These are phyloP conservation scores for Wickerhamiella kurtzmanii DNA, from an alignment of 805 yeast genomes.

Conservation along the genomic window DNA sequence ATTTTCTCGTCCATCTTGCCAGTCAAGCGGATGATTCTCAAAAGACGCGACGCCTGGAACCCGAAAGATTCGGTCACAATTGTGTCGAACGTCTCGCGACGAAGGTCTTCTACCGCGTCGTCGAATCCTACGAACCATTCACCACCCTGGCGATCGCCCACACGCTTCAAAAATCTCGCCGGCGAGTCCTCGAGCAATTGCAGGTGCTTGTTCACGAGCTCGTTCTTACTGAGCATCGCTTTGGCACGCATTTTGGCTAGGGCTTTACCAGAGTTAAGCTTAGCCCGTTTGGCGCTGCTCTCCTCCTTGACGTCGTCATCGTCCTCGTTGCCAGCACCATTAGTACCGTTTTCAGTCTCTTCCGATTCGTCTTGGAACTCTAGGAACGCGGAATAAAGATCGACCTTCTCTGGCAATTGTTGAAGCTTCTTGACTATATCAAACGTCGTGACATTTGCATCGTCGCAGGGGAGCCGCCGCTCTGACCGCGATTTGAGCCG, in stretches of 20 bases:
- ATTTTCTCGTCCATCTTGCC: conserved; percentile 75
- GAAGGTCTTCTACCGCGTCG: conserved; percentile 19
- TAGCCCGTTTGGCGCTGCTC: conserved; percentile 11
- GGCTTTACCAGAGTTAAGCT: conserved; percentile 21
- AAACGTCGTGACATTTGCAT: conserved; percentile 15
- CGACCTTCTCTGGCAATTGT: not conserved
- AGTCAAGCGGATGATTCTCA: conserved; percentile 60
- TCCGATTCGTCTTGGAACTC: not conserved
- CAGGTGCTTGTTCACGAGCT: conserved; percentile 47
- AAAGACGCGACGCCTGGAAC: conserved; percentile 50
- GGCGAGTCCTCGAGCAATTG: conserved; percentile 44
- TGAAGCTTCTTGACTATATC: conserved; percentile 9
- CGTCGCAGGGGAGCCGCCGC: conserved; percentile 22
- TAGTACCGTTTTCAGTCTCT: not conserved
- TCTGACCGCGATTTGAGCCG: conserved; percentile 6
- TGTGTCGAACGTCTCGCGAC: conserved; percentile 24
- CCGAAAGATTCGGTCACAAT: conserved; percentile 26
- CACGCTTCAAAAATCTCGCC: conserved; percentile 48
- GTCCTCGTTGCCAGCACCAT: conserved; percentile 4
- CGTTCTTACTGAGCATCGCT: conserved; percentile 11
- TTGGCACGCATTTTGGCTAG: conserved; percentile 16
- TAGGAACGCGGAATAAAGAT: not conserved
- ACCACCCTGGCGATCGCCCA: conserved; percentile 38
- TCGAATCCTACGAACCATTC: conserved; percentile 31
- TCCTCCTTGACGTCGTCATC: conserved; percentile 1